Base-by-base conservation (phyloP, 306 rosid species). In the Citrullus amarus region DNA sequence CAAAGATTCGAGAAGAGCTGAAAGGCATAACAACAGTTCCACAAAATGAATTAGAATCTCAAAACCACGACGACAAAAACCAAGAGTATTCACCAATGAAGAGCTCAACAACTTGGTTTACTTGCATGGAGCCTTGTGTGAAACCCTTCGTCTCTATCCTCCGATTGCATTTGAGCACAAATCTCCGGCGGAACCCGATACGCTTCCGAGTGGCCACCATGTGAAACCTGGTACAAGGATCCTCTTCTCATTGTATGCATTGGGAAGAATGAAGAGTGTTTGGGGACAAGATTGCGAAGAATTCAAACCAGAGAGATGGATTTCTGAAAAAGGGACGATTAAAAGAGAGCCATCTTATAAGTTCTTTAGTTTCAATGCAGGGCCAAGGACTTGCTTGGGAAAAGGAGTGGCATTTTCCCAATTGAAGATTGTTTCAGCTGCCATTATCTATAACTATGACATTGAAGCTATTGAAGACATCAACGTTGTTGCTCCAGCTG, bases 241-340 rank as follows among this genome's bases (percentile, higher is more conserved):
- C 15, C 18, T 87, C 22, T 13, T 84, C 39, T 77, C 78, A 2
- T 25, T 81, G 10, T 90, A 88, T 61, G 17, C 91, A 43, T 83
- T 87, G 86, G 96, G 96, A 11, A 88, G 96, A 66, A 51, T 58
- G 81, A 86, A 83, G 77, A 75, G 62, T 2, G 75, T 84, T 32
- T 88, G 92, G 92, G 95, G 91, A 6, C 4, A 80, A 44, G 92
- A 90, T 73, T 84, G 84, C 53, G 15, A 67, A 30, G 96, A 90
- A 34, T 88, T 88, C 68, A 90, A 86, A 80, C 92, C 96, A 13
- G 92, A 88, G 81, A 84, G 95, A 25, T 90, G 91, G 95, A 85
- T 90, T 1, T 81, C 87, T 0, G 71, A 84, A 6, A 43, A 39
- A 56, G 91, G 88, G 20, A 50, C 75, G 0, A 50, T 80, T 7